Evolutionary conservation across 768 basidiomycete species (phyloP).

Genomic region (Leccinum aurantiacum): DNA sequence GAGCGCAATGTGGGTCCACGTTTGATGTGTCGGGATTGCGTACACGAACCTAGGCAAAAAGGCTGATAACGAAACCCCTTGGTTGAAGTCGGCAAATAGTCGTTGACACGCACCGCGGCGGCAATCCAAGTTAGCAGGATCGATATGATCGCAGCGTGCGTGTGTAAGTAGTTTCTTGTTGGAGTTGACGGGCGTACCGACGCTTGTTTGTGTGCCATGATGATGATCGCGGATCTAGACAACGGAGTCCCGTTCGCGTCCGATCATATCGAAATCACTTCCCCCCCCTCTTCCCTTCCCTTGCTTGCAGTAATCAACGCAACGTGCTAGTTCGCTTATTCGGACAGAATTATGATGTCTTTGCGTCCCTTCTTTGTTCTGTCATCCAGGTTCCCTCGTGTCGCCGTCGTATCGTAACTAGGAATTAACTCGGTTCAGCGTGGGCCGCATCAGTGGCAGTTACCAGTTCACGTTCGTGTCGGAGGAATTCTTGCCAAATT

Average conservation of each 20-base stretch:
- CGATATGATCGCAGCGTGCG: neutral
- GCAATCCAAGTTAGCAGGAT: neutral
- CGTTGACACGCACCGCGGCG: neutral
- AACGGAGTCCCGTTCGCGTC: neutral
- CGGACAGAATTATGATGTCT: neutral
- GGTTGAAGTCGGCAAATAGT: neutral
- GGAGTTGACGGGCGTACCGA: neutral
- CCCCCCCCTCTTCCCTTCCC: neutral
- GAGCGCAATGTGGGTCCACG: neutral
- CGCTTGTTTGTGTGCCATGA: neutral
- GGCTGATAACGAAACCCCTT: neutral
- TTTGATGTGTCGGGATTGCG: neutral
- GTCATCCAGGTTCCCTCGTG: neutral
- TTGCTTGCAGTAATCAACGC: neutral
- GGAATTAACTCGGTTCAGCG: neutral
- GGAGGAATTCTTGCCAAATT: neutral
- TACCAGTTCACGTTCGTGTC: neutral
- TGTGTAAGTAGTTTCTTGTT: neutral
- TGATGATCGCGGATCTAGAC: neutral
- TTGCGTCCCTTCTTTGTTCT: neutral
- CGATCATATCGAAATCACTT: neutral
- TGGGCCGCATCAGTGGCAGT: neutral
- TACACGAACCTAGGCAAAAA: neutral
- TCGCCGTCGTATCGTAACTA: neutral
- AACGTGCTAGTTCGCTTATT: neutral